A percentile compares a stretch with the other conserved stretches of the same genome.
These are phyloP conservation scores for Botryotinia convoluta DNA, from an alignment of 2,329 filamentous ascomycete species.

Conservation along the genomic window DNA sequence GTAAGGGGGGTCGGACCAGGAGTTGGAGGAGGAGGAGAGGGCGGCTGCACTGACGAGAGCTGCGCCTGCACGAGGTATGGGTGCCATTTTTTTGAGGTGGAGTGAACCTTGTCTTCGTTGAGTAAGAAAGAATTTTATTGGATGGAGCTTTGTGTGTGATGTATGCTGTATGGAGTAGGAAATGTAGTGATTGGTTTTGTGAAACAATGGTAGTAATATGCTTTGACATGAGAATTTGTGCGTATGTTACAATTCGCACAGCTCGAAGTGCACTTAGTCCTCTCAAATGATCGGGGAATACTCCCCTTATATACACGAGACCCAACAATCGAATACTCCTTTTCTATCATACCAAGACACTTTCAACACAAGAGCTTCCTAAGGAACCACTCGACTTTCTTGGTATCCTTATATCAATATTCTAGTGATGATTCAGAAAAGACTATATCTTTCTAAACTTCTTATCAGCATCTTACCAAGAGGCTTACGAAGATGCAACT, in stretches of 20 bases:
- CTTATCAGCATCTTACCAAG: not conserved
- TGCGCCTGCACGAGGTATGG: not conserved
- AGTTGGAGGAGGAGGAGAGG: not conserved
- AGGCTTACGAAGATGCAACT: not conserved
- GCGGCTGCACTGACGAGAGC: not conserved
- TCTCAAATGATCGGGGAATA: not conserved
- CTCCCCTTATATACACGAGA: not conserved
- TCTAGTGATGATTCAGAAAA: not conserved
- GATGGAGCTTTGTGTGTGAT: not conserved
- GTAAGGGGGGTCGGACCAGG: not conserved
- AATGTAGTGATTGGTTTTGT: not conserved
- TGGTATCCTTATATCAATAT: not conserved
- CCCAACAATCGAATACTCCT: not conserved
- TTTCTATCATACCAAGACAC: not conserved
- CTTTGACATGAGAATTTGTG: not conserved
- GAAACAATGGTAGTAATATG: not conserved
- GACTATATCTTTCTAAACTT: not conserved
- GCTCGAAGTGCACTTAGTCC: not conserved
- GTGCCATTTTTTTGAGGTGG: not conserved
- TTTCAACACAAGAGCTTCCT: not conserved
- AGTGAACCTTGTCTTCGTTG: not conserved
- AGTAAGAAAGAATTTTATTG: not conserved
- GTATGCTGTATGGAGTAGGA: not conserved
- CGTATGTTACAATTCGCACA: accelerated
- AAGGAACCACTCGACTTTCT: not conserved